Conservation (phyloP, 192 early-diverging fungal genomes). For the Umbelopsis vinacea region DNA sequence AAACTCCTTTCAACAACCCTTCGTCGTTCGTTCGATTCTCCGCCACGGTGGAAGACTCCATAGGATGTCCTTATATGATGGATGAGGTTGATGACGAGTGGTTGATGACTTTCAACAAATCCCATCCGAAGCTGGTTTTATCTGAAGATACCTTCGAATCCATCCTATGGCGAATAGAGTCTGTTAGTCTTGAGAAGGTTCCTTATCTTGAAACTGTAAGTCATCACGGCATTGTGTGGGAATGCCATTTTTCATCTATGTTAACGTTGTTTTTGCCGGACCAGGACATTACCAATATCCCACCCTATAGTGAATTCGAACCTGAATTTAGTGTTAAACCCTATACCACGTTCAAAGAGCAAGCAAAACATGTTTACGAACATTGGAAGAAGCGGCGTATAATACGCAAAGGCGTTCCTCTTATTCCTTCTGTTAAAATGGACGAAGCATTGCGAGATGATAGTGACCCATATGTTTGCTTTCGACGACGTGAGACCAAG, state of each 20-base stretch:
- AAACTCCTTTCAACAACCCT: constrained; percentile 70
- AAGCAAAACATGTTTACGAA: constrained; percentile 40
- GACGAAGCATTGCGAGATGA: constrained; percentile 75
- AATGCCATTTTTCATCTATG: no score
- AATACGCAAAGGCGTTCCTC: constrained; percentile 46
- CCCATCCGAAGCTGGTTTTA: constrained; percentile 40
- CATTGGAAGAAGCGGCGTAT: constrained; percentile 63
- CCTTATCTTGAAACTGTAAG: constrained; percentile 47
- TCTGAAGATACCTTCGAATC: constrained; percentile 79
- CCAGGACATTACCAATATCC: constrained; percentile 44
- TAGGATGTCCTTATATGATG: constrained; percentile 87
- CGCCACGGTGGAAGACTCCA: constrained; percentile 84
- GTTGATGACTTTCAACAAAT: constrained; percentile 53
- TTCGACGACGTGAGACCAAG: constrained; percentile 93
- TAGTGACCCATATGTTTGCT: constrained; percentile 94
- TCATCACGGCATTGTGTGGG: no score
- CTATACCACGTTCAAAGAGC: constrained; percentile 1
- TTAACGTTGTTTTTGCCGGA: background rate
- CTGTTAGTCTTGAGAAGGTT: constrained; percentile 63
- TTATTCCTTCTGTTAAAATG: constrained; percentile 64
- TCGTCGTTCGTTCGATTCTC: constrained; percentile 86
- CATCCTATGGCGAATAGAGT: constrained; percentile 79
- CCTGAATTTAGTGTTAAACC: constrained; percentile 21
- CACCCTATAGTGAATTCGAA: constrained; percentile 46
- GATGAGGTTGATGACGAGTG: constrained; percentile 86